These are phyloP conservation scores for Zygosaccharomyces pseudorouxii DNA, from an alignment of 805 yeast species.

Conservation along the genomic window DNA sequence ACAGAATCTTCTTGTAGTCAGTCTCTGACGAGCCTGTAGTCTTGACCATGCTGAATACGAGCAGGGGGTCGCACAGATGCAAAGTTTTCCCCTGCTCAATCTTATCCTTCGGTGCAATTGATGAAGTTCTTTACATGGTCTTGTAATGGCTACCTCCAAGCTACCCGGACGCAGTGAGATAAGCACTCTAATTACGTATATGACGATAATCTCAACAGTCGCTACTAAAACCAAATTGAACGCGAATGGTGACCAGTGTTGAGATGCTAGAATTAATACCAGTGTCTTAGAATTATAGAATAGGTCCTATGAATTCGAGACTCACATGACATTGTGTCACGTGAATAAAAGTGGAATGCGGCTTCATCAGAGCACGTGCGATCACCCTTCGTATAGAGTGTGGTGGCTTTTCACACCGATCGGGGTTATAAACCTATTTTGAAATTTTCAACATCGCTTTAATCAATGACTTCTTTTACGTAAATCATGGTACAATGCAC, in stretches of 20 bases:
- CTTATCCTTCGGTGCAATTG: background rate
- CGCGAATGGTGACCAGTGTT: too few relatives aligned
- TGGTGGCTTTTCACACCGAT: background rate
- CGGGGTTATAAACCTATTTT: background rate
- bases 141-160: background rate
- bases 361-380: background rate
- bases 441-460: background rate
- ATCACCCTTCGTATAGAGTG: background rate
- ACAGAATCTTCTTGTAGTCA: slow-evolving; percentile 13
- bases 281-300: too few relatives aligned
- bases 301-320: too few relatives aligned
- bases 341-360: too few relatives aligned
- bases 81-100: background rate
- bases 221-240: too few relatives aligned
- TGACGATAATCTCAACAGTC: too few relatives aligned
- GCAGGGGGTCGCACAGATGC: background rate
- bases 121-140: background rate
- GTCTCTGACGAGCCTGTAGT: slow-evolving; percentile 8
- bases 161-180: background rate
- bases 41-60: slow-evolving; percentile 1
- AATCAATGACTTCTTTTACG: background rate
- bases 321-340: too few relatives aligned
- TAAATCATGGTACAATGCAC: background rate
- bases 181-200: too few relatives aligned
- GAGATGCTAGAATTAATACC: too few relatives aligned